Evolutionary conservation across 2,329 filamentous ascomycete species (phyloP), one percentile per base, ranked within the genome.

Genomic region (Talaromyces albobiverticillius): DNA sequence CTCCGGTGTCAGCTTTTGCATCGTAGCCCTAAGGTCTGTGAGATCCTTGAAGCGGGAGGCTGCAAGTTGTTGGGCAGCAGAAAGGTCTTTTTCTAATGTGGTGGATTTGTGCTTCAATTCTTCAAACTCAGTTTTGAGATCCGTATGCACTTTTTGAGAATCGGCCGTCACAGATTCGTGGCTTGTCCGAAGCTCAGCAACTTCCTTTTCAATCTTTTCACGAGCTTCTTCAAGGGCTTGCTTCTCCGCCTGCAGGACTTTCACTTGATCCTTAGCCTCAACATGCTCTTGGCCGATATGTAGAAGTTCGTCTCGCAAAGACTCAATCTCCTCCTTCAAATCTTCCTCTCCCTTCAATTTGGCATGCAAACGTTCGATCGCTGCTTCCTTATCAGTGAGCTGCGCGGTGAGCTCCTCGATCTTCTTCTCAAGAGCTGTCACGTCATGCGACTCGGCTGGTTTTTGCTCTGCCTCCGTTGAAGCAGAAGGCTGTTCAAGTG

Each of bases 11-110:
- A 88, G 82, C 68, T 94, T 95, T 60, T 91, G 86, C 26, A 96
- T 72, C 2, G 92, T 79, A 57, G 93, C 88, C 18, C 87, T 82
- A 43, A 96, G 76, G 25, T 95, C 89, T 0, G 86, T 86, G 1
- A 96, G 76, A 56, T 97, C 92, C 69, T 91, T 95, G 76, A 91
- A 97, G 26, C 94, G 82, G 14, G 83, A 87, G 57, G 95, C 87
- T 0, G 94, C 90, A 11, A 97, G 81, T 70, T 95, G 85, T 67
- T 96, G 86, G 0, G 92, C 88, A 2, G 91, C 91, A 2, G 85
- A 87, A 3, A 97, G 80, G 66, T 99, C 93, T 0, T 87, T 89
- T 65, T 95, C 86, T 16, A 96, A 71, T 0, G 82, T 81, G 2
- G 83, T 77, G 0, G 86, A 83, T 68, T 87, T 90, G 18, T 79